Conservation (phyloP, 139 green algal genomes). For the Chlorella sp. region DNA sequence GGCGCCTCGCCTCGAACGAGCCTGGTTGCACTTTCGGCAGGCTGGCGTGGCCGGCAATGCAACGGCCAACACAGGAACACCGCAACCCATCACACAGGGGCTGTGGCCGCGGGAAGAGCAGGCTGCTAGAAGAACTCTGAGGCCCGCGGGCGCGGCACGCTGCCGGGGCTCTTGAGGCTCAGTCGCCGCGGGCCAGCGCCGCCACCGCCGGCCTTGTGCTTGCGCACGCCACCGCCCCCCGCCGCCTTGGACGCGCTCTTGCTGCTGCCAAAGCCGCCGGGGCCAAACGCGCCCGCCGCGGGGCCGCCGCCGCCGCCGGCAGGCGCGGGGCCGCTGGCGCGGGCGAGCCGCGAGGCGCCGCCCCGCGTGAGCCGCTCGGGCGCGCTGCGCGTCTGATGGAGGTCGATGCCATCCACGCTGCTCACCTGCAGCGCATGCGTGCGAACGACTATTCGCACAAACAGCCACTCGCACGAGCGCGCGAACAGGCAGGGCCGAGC, state of each 20-base stretch:
- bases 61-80: no score
- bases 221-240: not conserved
- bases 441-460: not conserved
- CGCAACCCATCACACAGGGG: no score
- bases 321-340: not conserved
- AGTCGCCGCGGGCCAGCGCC: not conserved
- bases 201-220: slow-evolving; percentile 17
- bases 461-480: not conserved
- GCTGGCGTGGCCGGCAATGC: no score
- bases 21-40: no score
- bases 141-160: slow-evolving; percentile 1
- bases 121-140: slow-evolving; percentile 19
- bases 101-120: no score
- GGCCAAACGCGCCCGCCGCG: not conserved
- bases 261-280: not conserved
- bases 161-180: no score
- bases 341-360: not conserved
- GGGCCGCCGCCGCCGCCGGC: not conserved
- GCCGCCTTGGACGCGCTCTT: not conserved
- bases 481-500: not conserved
- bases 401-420: no score
- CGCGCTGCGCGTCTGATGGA: not conserved
- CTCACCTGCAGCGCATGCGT: not conserved
- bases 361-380: not conserved
- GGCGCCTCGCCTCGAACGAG: no score